phyloP scores from a whole-genome alignment of 2,329 filamentous ascomycete genomes.

The Botrytis fragariae region DNA sequence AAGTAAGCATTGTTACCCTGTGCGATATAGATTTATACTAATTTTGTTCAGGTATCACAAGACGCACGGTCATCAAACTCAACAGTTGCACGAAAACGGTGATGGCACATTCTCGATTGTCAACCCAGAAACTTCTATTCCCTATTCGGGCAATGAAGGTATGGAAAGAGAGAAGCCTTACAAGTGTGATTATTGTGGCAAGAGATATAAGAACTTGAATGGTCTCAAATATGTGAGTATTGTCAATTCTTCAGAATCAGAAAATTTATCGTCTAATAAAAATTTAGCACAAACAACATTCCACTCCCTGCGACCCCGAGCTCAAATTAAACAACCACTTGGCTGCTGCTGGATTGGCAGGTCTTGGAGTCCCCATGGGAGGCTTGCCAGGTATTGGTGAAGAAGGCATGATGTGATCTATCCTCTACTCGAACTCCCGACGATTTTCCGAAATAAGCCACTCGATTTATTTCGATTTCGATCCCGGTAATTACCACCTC shows the following conservation, averaged over 20 bases:
- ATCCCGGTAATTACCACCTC: conserved; percentile 10
- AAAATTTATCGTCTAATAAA: conserved; percentile 39
- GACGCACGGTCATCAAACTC: conserved; percentile 90
- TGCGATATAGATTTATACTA: conserved; percentile 20
- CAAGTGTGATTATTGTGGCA: conserved; percentile 93
- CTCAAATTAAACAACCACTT: conserved; percentile 49
- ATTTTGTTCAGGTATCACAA: conserved; percentile 58
- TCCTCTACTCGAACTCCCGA: conserved; percentile 3
- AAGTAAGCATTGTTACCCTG: conserved; percentile 62
- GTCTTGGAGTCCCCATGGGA: conserved; percentile 35
- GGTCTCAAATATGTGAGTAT: conserved; percentile 84
- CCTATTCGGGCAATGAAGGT: conserved; percentile 93
- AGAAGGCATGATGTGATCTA: conserved; percentile 44
- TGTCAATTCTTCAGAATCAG: not conserved
- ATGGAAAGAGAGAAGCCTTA: conserved; percentile 99
- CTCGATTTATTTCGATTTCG: conserved; percentile 16
- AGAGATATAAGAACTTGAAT: conserved; percentile 98
- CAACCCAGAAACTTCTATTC: conserved; percentile 88
- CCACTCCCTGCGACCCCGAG: conserved; percentile 86
- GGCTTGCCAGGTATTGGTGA: conserved; percentile 57
- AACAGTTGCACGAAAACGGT: conserved; percentile 93
- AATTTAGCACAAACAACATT: conserved; percentile 70
- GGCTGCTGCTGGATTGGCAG: conserved; percentile 35
- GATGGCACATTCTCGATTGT: conserved; percentile 98
- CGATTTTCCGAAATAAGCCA: conserved; percentile 9